phyloP scores from a whole-genome alignment of 2,329 filamentous ascomycete genomes.

The Herpotrichia juniperi region DNA sequence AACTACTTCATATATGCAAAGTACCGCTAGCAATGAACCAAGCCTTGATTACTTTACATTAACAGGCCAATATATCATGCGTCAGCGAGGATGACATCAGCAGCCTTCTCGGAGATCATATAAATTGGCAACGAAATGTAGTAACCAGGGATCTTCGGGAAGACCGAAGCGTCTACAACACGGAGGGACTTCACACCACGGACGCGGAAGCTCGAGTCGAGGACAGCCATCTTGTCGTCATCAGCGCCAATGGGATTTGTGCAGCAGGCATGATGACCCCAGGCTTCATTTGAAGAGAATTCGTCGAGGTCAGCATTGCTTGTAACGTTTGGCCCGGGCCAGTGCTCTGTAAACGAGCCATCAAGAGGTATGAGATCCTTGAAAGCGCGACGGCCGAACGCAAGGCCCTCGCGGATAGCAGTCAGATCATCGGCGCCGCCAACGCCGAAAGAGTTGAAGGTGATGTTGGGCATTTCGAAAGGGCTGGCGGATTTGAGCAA shows the following conservation, averaged over 20 bases:
- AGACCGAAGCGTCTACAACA: slow-evolving; percentile 39
- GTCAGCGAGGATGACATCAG: slow-evolving; percentile 54
- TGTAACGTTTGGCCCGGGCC: too few relatives aligned
- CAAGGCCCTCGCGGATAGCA: slow-evolving; percentile 59
- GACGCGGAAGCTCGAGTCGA: slow-evolving; percentile 57
- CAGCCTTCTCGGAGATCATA: slow-evolving; percentile 64
- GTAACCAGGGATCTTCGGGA: slow-evolving; percentile 50
- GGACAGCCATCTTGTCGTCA: slow-evolving; percentile 53
- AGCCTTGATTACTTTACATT: too few relatives aligned
- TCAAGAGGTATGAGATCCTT: slow-evolving; percentile 45
- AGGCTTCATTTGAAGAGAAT: too few relatives aligned
- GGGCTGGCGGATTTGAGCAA: slow-evolving; percentile 65
- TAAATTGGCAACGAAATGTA: slow-evolving; percentile 58
- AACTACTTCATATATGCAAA: too few relatives aligned
- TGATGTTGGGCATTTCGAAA: slow-evolving; percentile 64
- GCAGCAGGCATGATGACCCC: slow-evolving; percentile 38
- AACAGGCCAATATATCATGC: not conserved
- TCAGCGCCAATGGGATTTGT: slow-evolving; percentile 60
- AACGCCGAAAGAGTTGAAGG: slow-evolving; percentile 33
- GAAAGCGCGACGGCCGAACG: slow-evolving; percentile 57
- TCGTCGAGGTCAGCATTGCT: too few relatives aligned
- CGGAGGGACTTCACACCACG: slow-evolving; percentile 56
- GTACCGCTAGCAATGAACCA: too few relatives aligned
- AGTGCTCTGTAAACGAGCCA: too few relatives aligned
- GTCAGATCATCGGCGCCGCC: slow-evolving; percentile 60